A percentile compares a stretch with the other conserved stretches of the same genome.
phyloP scores from a whole-genome alignment of 495 filamentous ascomycete species.

The Clohesyomyces aquaticus region DNA sequence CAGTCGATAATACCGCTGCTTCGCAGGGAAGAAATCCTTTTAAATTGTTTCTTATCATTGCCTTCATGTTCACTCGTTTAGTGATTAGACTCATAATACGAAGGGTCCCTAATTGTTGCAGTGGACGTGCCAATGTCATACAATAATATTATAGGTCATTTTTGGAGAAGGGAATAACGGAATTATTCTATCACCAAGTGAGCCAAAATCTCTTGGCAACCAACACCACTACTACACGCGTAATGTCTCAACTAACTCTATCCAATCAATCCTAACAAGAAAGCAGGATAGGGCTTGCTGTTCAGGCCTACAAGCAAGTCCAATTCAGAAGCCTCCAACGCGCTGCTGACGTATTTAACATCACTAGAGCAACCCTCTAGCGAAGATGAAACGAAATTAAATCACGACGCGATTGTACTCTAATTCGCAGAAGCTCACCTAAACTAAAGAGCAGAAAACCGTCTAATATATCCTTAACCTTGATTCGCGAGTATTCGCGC shows the following conservation, averaged over 20 bases:
- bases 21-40: too few species aligned
- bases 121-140: too few species aligned
- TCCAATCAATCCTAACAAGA: not conserved
- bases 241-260: not conserved
- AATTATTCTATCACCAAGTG: not conserved
- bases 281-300: conserved; percentile 19
- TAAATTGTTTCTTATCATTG: too few species aligned
- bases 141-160: too few species aligned
- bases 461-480: conserved; percentile 48
- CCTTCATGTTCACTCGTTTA: too few species aligned
- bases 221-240: not conserved
- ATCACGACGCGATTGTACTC: not conserved
- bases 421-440: conserved; percentile 42
- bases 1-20: too few species aligned
- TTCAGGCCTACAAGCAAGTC: conserved; percentile 16
- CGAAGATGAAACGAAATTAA: not conserved
- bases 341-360: conserved; percentile 11
- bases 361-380: not conserved
- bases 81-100: too few species aligned
- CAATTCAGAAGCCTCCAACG: conserved; percentile 6
- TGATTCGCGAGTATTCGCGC: conserved; percentile 43
- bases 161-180: too few species aligned
- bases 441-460: conserved; percentile 44
- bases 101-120: too few species aligned
- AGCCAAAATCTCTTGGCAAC: not conserved